These are phyloP conservation scores for Rhododendron ferrugineum DNA, from an alignment of 148 eudicot species.

Conservation along the genomic window DNA sequence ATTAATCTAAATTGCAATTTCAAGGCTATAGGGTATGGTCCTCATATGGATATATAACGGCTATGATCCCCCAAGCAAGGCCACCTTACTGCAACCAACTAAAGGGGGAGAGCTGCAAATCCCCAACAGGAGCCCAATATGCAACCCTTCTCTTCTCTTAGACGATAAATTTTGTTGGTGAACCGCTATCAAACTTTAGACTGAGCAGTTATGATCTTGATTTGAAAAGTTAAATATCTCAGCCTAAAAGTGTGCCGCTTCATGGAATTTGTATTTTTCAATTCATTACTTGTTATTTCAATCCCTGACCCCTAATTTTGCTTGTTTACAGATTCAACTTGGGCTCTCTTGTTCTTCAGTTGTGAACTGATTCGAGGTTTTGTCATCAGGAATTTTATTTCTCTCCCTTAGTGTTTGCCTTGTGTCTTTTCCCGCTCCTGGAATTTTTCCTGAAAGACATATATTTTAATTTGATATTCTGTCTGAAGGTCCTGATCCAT, in stretches of 20 bases:
- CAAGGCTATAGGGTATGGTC: too few relatives aligned
- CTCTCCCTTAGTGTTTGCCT: not conserved
- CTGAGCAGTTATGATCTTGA: not conserved
- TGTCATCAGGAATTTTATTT: not conserved
- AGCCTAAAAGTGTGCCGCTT: not conserved
- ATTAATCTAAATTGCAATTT: too few relatives aligned
- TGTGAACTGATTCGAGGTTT: not conserved
- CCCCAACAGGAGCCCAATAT: constrained; percentile 26
- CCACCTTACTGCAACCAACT: constrained; percentile 54
- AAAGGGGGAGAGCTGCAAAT: constrained; percentile 32
- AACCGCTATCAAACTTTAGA: not conserved
- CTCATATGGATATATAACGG: too few relatives aligned
- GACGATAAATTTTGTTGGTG: too few relatives aligned
- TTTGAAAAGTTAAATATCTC: not conserved
- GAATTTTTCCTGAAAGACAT: not conserved
- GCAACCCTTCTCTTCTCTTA: too few relatives aligned
- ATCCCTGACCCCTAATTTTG: not conserved
- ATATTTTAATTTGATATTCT: constrained; percentile 35
- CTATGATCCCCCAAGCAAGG: constrained; percentile 32
- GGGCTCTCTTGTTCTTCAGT: not conserved
- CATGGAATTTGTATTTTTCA: not conserved
- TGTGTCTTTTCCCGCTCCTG: not conserved
- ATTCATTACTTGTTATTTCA: not conserved
- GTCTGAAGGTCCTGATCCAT: constrained; percentile 22
- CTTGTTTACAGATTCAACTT: not conserved